phyloP scores from a whole-genome alignment of 495 filamentous ascomycete species.

The Aspergillus diversus region DNA sequence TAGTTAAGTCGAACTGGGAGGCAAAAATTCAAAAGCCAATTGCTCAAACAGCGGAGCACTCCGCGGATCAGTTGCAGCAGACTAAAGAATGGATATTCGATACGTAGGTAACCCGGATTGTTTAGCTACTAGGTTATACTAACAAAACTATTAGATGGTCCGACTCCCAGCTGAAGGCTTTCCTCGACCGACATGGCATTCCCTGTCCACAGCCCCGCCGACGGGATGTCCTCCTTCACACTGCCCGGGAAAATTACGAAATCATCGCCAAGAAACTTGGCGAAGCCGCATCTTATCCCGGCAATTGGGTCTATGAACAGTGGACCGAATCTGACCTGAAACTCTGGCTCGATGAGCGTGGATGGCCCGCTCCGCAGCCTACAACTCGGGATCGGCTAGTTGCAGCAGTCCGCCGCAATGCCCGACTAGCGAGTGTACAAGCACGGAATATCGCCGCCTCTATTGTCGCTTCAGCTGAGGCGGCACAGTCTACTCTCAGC shows the following conservation, averaged over 20 bases:
- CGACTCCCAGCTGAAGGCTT: conserved; percentile 86
- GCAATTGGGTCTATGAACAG: conserved; percentile 91
- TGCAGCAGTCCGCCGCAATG: conserved; percentile 87
- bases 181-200: conserved; percentile 86
- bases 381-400: conserved; percentile 85
- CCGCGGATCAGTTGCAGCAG: conserved; percentile 67
- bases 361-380: conserved; percentile 86
- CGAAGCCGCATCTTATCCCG: conserved; percentile 81
- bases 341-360: conserved; percentile 87
- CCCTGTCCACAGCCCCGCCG: conserved; percentile 79
- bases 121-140: conserved; percentile 15
- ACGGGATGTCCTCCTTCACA: conserved; percentile 77
- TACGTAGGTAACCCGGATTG: conserved; percentile 58
- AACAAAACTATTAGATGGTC: conserved; percentile 63
- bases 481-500: conserved; percentile 70
- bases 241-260: conserved; percentile 81
- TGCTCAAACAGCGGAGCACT: conserved; percentile 76
- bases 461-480: conserved; percentile 66
- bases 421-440: conserved; percentile 73
- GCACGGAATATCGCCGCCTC: conserved; percentile 61
- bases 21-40: conserved; percentile 65
- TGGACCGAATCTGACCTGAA: conserved; percentile 82
- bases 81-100: conserved; percentile 95
- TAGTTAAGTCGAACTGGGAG: conserved; percentile 90
- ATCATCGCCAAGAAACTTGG: conserved; percentile 78